Conservation (phyloP, 2,329 filamentous ascomycete species). For the Aspergillus fijiensis region DNA sequence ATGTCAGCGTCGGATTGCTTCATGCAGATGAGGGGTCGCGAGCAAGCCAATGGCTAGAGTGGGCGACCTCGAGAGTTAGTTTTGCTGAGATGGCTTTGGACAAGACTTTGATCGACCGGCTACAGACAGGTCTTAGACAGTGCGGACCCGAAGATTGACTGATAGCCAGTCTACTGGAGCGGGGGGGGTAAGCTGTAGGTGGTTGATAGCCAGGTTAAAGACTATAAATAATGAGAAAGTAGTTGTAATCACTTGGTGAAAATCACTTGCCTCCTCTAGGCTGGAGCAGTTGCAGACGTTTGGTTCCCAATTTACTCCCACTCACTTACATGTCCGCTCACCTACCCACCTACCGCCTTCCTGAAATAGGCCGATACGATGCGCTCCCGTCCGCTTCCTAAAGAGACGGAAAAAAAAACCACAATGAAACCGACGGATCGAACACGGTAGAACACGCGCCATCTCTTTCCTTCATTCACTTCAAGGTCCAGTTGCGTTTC, state of each 20-base stretch:
- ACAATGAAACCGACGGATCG: too few relatives aligned
- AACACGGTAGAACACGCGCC: background rate
- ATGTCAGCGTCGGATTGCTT: slow-evolving; percentile 64
- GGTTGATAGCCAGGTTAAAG: too few relatives aligned
- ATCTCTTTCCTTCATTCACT: background rate
- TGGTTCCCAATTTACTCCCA: too few relatives aligned
- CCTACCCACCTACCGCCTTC: background rate
- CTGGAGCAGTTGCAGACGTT: too few relatives aligned
- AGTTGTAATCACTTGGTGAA: too few relatives aligned
- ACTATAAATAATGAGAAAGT: too few relatives aligned
- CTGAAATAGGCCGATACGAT: background rate
- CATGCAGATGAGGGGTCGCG: slow-evolving; percentile 52
- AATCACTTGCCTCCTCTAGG: too few relatives aligned
- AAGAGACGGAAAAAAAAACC: background rate
- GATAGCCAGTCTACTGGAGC: background rate
- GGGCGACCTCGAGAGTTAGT: slow-evolving; percentile 59
- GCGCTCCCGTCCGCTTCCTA: background rate
- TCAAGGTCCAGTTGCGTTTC: background rate
- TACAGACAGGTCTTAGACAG: slow-evolving; percentile 26
- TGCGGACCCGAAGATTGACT: background rate
- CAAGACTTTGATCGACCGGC: slow-evolving; percentile 27
- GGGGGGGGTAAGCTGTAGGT: too few relatives aligned
- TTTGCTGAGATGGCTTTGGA: slow-evolving; percentile 56
- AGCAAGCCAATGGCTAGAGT: slow-evolving; percentile 61
- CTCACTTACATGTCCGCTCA: background rate